Evolutionary conservation across 495 filamentous ascomycete genomes (phyloP), one percentile per base, ranked within the genome.

Genomic region (Glarea lozoyensis): DNA sequence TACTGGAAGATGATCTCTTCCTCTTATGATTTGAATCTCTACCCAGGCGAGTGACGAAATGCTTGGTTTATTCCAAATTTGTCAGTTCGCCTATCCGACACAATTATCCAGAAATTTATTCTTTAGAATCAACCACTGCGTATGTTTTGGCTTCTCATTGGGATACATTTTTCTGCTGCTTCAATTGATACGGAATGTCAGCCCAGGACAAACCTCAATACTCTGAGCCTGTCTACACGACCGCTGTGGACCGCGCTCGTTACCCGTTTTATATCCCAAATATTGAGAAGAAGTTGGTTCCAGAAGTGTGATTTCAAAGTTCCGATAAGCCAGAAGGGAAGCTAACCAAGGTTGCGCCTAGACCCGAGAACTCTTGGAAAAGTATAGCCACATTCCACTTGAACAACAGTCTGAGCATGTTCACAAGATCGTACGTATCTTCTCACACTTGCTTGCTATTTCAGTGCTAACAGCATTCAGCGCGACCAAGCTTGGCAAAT

Each of bases 401-500:
- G 25, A 29, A n/a, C 7, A 29, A n/a, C 25, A 29, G 25, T 29
- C 25, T n/a, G 7, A 29, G 25, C 25, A 29, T 29, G 25, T 29
- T 29, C 25, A 29, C n/a, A 29, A 29, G n/a, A 29, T 29, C 25
- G 25, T n/a, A n/a, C 7, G 25, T 29, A 29, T 29, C 25, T n/a
- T n/a, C 25, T 29, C n/a, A 7, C 25, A 29, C 7, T 7, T n/a
- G 25, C 25, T n/a, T 29, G 7, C 7, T 29, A 29, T 7, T 7
- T n/a, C 25, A n/a, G n/a, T n/a, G n/a, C n/a, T n/a, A n/a, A n/a
- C n/a, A 16, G 17, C 12, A 34, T 13, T 7, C n/a, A 43, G 30
- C 41, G 41, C 13, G 41, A 43, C 30, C 11, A 19, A 34, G 41
- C 41, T 16, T 43, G 41, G 41, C 18, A 34, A 35, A 22, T 43